Evolutionary conservation across 73 alveolate species (phyloP).

Genomic region (Loxodes magnus): DNA sequence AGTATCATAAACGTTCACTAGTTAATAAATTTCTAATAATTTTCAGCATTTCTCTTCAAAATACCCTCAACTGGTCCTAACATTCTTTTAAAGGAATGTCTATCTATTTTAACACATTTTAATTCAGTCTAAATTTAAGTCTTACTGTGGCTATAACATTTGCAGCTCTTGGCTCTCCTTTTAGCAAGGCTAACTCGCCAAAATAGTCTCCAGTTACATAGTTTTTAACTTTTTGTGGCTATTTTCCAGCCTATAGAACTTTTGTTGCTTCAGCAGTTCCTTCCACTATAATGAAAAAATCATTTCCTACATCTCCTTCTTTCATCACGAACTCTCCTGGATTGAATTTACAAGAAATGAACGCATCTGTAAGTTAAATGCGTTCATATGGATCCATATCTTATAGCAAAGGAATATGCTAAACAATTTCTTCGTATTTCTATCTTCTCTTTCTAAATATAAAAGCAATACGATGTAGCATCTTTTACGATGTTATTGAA

Average conservation of each 20-base stretch:
- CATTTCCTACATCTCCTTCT: slow-evolving; percentile 87
- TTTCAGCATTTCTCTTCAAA: slow-evolving; percentile 2
- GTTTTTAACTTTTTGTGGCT: slow-evolving; percentile 64
- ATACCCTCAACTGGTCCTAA: slow-evolving; percentile 2
- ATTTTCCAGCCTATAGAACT: slow-evolving; percentile 25
- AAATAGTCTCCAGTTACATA: slow-evolving; percentile 86
- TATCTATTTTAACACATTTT: background rate
- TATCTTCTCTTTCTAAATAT: slow-evolving; percentile 56
- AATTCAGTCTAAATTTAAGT: background rate
- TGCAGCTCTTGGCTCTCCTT: slow-evolving; percentile 93
- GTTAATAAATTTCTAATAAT: background rate
- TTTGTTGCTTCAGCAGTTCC: slow-evolving; percentile 80
- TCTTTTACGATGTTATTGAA: slow-evolving; percentile 86
- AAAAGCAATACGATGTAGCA: slow-evolving; percentile 47
- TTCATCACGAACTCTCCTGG: slow-evolving; percentile 59
- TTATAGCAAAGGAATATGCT: slow-evolving; percentile 44
- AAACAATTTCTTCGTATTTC: slow-evolving; percentile 61
- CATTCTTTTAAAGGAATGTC: background rate
- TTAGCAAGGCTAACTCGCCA: slow-evolving; percentile 92
- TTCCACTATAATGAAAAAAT: slow-evolving; percentile 76
- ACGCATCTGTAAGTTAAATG: slow-evolving; percentile 78
- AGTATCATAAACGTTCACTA: background rate
- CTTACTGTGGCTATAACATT: slow-evolving; percentile 56
- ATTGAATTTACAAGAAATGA: slow-evolving; percentile 32
- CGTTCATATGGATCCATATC: slow-evolving; percentile 83